phyloP scores from a whole-genome alignment of 2,329 filamentous ascomycete species.

The Cercospora brassicicola region DNA sequence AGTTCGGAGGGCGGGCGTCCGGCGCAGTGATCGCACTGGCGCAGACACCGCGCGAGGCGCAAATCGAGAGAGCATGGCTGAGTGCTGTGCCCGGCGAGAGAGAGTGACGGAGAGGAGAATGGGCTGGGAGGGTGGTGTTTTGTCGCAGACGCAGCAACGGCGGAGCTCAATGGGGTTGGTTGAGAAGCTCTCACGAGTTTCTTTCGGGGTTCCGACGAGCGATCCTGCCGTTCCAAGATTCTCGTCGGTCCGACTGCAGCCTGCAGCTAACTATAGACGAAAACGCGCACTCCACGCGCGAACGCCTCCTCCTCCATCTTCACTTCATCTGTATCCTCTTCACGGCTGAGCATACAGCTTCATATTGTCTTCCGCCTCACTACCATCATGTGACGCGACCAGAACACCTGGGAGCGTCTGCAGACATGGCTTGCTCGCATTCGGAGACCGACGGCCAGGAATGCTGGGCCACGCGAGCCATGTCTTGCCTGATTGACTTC shows the following conservation, averaged over 20 bases:
- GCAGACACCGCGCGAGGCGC: conserved; percentile 40
- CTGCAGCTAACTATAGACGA: conserved; percentile 1
- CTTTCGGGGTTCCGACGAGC: conserved; percentile 3
- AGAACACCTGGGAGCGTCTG: neutral
- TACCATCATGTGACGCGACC: neutral
- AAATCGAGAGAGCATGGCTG: conserved; percentile 41
- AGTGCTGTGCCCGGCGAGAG: conserved; percentile 10
- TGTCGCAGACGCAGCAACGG: neutral
- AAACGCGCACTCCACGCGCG: neutral
- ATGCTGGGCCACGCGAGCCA: neutral
- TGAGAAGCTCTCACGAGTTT: conserved; percentile 6
- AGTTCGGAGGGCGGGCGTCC: conserved; percentile 57
- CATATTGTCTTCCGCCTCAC: no score
- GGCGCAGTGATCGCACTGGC: conserved; percentile 34
- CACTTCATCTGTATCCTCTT: neutral
- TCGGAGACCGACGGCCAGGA: neutral
- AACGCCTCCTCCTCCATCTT: neutral
- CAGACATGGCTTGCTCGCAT: neutral
- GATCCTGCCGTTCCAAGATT: neutral
- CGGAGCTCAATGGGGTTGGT: conserved; percentile 12
- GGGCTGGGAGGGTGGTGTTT: conserved; percentile 6
- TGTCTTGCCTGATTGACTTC: conserved; percentile 1
- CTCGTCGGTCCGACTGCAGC: conserved; percentile 4
- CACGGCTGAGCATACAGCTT: neutral
- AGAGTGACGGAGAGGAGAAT: conserved; percentile 5